phyloP scores from a whole-genome alignment of 2,329 filamentous ascomycete species.

The Penicillium vulpinum region DNA sequence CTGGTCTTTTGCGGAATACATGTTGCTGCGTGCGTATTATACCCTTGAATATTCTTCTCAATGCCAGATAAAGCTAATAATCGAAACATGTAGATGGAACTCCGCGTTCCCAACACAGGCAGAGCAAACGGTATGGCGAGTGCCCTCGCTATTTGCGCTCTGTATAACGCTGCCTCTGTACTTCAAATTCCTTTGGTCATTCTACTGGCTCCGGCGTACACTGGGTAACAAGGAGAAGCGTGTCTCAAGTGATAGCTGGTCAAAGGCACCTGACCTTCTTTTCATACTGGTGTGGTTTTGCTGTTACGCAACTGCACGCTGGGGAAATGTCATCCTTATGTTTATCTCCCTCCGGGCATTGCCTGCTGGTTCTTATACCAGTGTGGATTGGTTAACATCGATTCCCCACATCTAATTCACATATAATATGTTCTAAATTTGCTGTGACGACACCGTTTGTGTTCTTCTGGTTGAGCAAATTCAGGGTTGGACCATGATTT shows the following conservation, averaged over 20 bases:
- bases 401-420: slow-evolving; percentile 10
- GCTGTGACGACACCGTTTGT: too few species aligned
- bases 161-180: background rate
- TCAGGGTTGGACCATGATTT: background rate
- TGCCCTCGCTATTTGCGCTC: slow-evolving; percentile 4
- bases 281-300: background rate
- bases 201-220: background rate
- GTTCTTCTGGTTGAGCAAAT: background rate
- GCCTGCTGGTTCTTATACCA: slow-evolving; percentile 7
- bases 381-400: slow-evolving; percentile 9
- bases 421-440: background rate
- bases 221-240: background rate
- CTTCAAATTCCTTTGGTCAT: background rate
- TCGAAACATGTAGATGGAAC: slow-evolving; percentile 2
- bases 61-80: background rate
- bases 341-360: slow-evolving; percentile 13
- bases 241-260: background rate
- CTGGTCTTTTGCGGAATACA: slow-evolving; percentile 7
- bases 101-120: slow-evolving; percentile 3
- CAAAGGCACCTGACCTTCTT: background rate
- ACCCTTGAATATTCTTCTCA: background rate
- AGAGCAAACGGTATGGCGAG: slow-evolving; percentile 2
- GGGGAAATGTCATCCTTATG: slow-evolving; percentile 11
- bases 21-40: slow-evolving; percentile 12
- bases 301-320: background rate